A percentile compares a stretch with the other conserved stretches of the same genome.
Evolutionary conservation across 2,329 filamentous ascomycete species (phyloP).

Genomic region (Xylariaceae sp.): DNA sequence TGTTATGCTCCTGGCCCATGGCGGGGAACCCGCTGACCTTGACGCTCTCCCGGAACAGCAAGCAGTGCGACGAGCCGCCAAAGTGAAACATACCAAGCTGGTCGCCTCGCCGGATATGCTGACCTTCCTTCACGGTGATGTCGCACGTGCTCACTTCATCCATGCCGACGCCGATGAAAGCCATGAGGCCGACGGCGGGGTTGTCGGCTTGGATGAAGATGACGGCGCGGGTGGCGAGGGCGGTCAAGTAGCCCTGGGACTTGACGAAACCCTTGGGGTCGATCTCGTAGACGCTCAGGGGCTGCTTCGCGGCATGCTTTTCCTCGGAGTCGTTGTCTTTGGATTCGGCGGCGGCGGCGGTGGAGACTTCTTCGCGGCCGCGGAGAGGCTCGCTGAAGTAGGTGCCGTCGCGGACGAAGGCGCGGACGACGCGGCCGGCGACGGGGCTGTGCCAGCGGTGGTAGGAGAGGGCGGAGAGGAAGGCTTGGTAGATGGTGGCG

Average conservation of each 20-base stretch:
- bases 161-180: slow-evolving; percentile 68
- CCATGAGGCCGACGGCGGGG: slow-evolving; percentile 59
- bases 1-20: slow-evolving; percentile 20
- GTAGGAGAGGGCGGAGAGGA: slow-evolving; percentile 53
- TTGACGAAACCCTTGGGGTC: slow-evolving; percentile 33
- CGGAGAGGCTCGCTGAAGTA: slow-evolving; percentile 55
- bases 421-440: slow-evolving; percentile 47
- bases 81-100: slow-evolving; percentile 76
- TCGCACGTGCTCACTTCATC: slow-evolving; percentile 70
- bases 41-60: slow-evolving; percentile 58
- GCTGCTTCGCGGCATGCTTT: slow-evolving; percentile 17
- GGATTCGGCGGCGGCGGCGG: neutral
- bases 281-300: slow-evolving; percentile 24
- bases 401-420: slow-evolving; percentile 47
- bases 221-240: slow-evolving; percentile 62
- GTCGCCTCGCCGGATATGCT: slow-evolving; percentile 63
- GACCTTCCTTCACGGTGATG: slow-evolving; percentile 60
- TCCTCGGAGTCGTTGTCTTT: slow-evolving; percentile 27
- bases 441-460: slow-evolving; percentile 59
- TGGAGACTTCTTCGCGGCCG: slow-evolving; percentile 27
- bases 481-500: slow-evolving; percentile 57
- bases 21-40: slow-evolving; percentile 33
- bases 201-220: slow-evolving; percentile 69
- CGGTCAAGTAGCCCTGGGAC: slow-evolving; percentile 61
- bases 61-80: slow-evolving; percentile 64